phyloP scores from a whole-genome alignment of 2,329 filamentous ascomycete genomes.

The Grosmannia clavigera region DNA sequence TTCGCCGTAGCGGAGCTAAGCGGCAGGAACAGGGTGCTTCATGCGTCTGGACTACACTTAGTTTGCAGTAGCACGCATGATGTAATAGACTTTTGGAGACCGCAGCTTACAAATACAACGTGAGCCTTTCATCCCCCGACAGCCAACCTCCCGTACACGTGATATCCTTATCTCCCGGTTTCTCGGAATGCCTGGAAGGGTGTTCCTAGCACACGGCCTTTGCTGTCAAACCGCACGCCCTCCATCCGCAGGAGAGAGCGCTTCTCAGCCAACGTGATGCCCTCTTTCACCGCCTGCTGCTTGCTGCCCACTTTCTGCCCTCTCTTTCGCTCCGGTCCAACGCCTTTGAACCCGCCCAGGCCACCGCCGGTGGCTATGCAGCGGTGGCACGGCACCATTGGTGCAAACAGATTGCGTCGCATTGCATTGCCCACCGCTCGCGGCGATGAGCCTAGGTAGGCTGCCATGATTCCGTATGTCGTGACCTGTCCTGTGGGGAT shows the following conservation, averaged over 20 bases:
- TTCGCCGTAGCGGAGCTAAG: neutral
- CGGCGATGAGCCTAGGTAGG: slow-evolving; percentile 56
- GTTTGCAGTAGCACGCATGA: neutral
- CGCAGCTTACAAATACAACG: neutral
- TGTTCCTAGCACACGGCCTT: slow-evolving; percentile 47
- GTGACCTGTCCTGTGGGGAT: slow-evolving; percentile 65
- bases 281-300: slow-evolving; percentile 31
- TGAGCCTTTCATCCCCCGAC: neutral
- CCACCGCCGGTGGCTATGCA: slow-evolving; percentile 61
- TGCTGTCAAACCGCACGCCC: slow-evolving; percentile 50
- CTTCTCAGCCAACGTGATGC: slow-evolving; percentile 53
- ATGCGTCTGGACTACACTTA: neutral
- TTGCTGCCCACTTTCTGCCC: slow-evolving; percentile 41
- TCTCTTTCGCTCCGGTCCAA: slow-evolving; percentile 48
- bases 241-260: slow-evolving; percentile 46
- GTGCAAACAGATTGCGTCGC: slow-evolving; percentile 70
- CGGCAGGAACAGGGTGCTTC: neutral
- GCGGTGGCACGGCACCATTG: slow-evolving; percentile 69
- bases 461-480: slow-evolving; percentile 63
- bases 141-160: neutral
- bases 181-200: slow-evolving; percentile 31
- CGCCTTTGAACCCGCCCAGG: slow-evolving; percentile 61
- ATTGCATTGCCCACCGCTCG: slow-evolving; percentile 69
- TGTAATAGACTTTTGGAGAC: too few relatives aligned
- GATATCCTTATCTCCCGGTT: neutral